Evolutionary conservation across 1,139 yeast genomes (phyloP).

Genomic region (Blastobotrys capitulatus): DNA sequence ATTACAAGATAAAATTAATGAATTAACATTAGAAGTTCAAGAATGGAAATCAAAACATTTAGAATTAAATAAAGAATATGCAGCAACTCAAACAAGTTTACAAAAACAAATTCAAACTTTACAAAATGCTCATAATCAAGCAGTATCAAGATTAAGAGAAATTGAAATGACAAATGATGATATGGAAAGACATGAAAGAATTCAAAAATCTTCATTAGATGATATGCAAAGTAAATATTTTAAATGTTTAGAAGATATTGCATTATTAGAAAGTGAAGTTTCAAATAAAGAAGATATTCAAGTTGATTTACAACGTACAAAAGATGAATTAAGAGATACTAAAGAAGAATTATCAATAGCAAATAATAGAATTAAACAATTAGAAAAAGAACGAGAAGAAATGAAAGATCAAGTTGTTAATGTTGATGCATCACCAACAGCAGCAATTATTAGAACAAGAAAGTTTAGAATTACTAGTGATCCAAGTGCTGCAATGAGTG

Average conservation of each 20-base stretch:
- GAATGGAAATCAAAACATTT: conserved; percentile 27
- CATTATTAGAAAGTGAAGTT: conserved; percentile 33
- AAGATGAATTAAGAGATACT: conserved; percentile 33
- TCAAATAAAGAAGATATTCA: conserved; percentile 25
- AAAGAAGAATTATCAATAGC: conserved; percentile 30
- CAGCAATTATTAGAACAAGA: conserved; percentile 3
- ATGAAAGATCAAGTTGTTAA: not conserved
- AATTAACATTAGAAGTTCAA: conserved; percentile 23
- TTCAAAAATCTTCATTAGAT: conserved; percentile 29
- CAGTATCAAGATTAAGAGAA: conserved; percentile 31
- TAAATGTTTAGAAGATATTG: conserved; percentile 31
- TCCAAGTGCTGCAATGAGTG: conserved; percentile 13
- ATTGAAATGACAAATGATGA: conserved; percentile 37
- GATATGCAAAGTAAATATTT: conserved; percentile 32
- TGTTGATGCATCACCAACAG: conserved; percentile 4
- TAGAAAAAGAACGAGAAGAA: conserved; percentile 9
- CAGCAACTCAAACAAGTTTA: conserved; percentile 26
- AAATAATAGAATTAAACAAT: conserved; percentile 12
- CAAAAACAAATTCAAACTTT: conserved; percentile 28
- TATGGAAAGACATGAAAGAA: conserved; percentile 34
- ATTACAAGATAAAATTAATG: conserved; percentile 23
- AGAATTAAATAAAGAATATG: conserved; percentile 27
- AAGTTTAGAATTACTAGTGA: conserved; percentile 13
- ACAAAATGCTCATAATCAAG: conserved; percentile 27
- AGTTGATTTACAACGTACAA: conserved; percentile 32